Evolutionary conservation across 163 green algal species (phyloP), one percentile per base, ranked within the genome.

Genomic region (Prototheca stagnorum): DNA sequence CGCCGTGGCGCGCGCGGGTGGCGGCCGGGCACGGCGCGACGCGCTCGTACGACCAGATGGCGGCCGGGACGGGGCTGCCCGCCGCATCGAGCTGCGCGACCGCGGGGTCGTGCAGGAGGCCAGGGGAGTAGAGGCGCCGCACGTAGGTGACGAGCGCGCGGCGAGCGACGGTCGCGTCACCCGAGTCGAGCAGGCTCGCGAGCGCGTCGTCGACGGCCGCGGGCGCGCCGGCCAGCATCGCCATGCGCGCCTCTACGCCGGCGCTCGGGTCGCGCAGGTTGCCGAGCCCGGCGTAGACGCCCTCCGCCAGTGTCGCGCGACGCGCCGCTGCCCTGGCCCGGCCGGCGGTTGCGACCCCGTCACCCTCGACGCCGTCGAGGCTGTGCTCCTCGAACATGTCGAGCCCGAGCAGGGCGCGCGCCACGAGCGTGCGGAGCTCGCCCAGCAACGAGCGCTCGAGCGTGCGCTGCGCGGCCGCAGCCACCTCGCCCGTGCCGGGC

Each of bases 191-290:
- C 36, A 93, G 57, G 0, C 63, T 77, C 3, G 82, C 82, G 24
- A 93, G 69, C 0, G 82, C 79, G 34, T 93, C 84, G 56, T 94
- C 84, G 15, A 95, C 80, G 1, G 85, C 85, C 16, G 85, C 85
- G 3, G 74, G 77, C 7, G 81, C 80, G 26, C 77, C 64, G 20
- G 90, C 77, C 34, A 93, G 60, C 62, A 81, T 60, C 23, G 66
- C 60, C 42, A 86, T 75, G 56, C 79, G 78, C 26, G 65, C 54
- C 26, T 86, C 74, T 39, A 84, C 39, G 28, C 44, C 29, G 17
- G 49, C 48, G 26, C 48, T 40, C 9, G 46, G 41, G n/a, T 43
- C 44, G 17, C 37, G 26, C 19, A 67, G 16, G 51, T 54, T 61
- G 37, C 29, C 51, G 34, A 85, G 66, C 3, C 76, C 76, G 23